Conservation (phyloP, 352 stramenopile genomes). For the Peronospora destructor region DNA sequence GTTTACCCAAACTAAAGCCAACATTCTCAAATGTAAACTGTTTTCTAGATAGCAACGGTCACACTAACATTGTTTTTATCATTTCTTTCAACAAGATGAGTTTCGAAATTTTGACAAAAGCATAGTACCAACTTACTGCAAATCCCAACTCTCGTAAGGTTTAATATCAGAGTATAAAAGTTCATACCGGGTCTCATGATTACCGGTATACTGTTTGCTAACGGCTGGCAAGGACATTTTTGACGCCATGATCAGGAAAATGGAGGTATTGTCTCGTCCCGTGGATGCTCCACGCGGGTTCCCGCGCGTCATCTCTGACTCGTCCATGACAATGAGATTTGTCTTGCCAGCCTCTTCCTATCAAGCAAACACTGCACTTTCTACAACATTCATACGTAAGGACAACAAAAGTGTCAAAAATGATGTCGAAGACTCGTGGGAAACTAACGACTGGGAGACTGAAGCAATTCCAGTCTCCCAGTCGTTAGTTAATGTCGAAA, state of each 20-base stretch:
- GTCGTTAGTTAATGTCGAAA: not conserved
- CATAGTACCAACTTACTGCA: too few relatives aligned
- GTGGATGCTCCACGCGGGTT: constrained; percentile 6
- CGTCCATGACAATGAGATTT: constrained; percentile 47
- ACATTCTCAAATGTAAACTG: too few relatives aligned
- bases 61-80: too few relatives aligned
- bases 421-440: constrained; percentile 31
- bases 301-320: constrained; percentile 29
- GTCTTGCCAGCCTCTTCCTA: constrained; percentile 30
- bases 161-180: too few relatives aligned
- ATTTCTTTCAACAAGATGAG: too few relatives aligned
- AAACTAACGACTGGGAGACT: constrained; percentile 41
- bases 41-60: too few relatives aligned
- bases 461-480: not conserved
- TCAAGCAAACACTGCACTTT: not conserved
- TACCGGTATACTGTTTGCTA: too few relatives aligned
- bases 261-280: constrained; percentile 42
- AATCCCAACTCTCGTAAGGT: too few relatives aligned
- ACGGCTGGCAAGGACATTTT: constrained; percentile 11
- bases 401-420: constrained; percentile 10
- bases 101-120: too few relatives aligned
- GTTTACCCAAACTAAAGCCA: too few relatives aligned
- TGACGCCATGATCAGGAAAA: constrained; percentile 11
- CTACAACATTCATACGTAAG: constrained; percentile 4
- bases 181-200: too few relatives aligned